These are phyloP conservation scores for Macrolepiota fuliginosa DNA, from an alignment of 768 basidiomycete species.

Conservation along the genomic window DNA sequence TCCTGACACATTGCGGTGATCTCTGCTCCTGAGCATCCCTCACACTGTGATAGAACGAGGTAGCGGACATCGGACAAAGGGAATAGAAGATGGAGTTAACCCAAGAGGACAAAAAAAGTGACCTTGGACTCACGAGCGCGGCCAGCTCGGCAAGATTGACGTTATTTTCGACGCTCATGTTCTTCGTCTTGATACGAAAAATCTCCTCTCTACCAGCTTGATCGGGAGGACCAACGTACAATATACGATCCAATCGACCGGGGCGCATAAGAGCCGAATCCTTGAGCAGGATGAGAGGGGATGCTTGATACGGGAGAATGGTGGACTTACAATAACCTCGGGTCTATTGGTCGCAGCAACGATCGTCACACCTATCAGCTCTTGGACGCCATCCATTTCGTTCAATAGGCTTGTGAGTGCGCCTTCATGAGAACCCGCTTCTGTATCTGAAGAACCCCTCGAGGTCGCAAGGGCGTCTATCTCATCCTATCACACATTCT, in stretches of 20 bases:
- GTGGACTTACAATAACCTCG: slow-evolving; percentile 63
- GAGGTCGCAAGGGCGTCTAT: slow-evolving; percentile 91
- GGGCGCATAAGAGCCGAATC: slow-evolving; percentile 95
- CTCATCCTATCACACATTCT: slow-evolving; percentile 67
- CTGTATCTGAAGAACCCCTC: slow-evolving; percentile 58
- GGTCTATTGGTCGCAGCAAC: slow-evolving; percentile 96
- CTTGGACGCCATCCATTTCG: slow-evolving; percentile 99
- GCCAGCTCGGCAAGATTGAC: slow-evolving; percentile 72
- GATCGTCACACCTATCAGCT: slow-evolving; percentile 90
- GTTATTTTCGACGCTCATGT: slow-evolving; percentile 77
- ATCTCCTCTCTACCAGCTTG: slow-evolving; percentile 79
- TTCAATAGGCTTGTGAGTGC: slow-evolving; percentile 92
- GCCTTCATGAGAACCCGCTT: slow-evolving; percentile 69
- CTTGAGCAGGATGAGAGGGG: slow-evolving; percentile 37
- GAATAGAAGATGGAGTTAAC: not conserved
- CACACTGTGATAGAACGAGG: slow-evolving; percentile 51
- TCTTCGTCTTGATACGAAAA: slow-evolving; percentile 67
- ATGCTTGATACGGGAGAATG: not conserved
- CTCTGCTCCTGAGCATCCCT: slow-evolving; percentile 96
- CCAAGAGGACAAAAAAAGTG: not conserved
- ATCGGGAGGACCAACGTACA: slow-evolving; percentile 95
- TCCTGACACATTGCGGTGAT: slow-evolving; percentile 92
- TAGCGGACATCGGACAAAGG: not conserved
- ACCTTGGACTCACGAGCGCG: slow-evolving; percentile 46
- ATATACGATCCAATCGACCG: slow-evolving; percentile 88